Percentiles rank a stretch among this genome's conserved stretches.
These are phyloP conservation scores for Crucibulum laeve DNA, from an alignment of 768 basidiomycete species.

Conservation along the genomic window DNA sequence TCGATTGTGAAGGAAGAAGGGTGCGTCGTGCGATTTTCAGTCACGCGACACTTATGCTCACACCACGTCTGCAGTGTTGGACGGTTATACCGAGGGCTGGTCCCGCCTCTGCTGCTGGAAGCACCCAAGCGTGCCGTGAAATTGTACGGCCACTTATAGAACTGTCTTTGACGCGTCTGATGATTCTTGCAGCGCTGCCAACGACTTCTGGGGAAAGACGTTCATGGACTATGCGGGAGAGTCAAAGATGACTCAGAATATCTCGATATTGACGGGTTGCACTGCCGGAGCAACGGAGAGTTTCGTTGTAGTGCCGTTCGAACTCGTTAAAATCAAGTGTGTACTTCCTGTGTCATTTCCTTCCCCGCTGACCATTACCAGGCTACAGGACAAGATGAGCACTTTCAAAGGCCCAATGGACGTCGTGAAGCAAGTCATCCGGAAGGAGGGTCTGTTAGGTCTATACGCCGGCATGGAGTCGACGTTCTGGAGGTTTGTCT, in stretches of 20 bases:
- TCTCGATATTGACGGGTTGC: conserved; percentile 91
- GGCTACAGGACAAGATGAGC: conserved; percentile 90
- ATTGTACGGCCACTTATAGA: conserved; percentile 48
- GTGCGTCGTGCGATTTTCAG: conserved; percentile 36
- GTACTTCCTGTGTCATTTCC: conserved; percentile 5
- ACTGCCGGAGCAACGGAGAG: conserved; percentile 96
- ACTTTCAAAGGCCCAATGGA: conserved; percentile 91
- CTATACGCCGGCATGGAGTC: conserved; percentile 95
- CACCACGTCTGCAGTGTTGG: conserved; percentile 45
- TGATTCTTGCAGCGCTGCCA: conserved; percentile 46
- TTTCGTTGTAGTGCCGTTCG: conserved; percentile 94
- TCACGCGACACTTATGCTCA: conserved; percentile 13
- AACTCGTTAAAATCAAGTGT: conserved; percentile 87
- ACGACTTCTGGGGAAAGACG: conserved; percentile 95
- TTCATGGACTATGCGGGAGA: conserved; percentile 61
- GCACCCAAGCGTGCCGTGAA: conserved; percentile 98
- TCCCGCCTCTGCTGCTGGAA: conserved; percentile 93
- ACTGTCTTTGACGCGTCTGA: not conserved
- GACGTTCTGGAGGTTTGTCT: conserved; percentile 87
- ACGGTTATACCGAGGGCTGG: conserved; percentile 89
- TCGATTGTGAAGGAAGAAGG: conserved; percentile 89
- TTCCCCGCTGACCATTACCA: conserved; percentile 16
- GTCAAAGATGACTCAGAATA: conserved; percentile 78
- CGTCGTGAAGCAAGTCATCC: conserved; percentile 76
- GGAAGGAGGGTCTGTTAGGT: conserved; percentile 76